These are phyloP conservation scores for Aspergillus fructus DNA, from an alignment of 2,329 filamentous ascomycete species.

Conservation along the genomic window DNA sequence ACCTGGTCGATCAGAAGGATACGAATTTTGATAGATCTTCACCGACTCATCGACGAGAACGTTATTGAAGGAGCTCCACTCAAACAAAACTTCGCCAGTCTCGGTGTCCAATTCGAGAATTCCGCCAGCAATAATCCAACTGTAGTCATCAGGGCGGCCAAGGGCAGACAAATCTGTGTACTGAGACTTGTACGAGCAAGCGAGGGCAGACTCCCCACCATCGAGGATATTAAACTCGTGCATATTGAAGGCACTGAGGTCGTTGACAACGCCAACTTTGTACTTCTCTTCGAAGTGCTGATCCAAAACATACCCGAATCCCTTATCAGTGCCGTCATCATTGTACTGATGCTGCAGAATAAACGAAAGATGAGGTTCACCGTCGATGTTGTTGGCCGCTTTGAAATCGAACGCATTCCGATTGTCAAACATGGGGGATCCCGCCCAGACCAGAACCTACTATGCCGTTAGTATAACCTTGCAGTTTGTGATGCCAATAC, in stretches of 20 bases:
- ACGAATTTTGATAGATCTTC: slow-evolving; percentile 12
- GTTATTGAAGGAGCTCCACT: slow-evolving; percentile 38
- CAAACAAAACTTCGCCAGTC: slow-evolving; percentile 35
- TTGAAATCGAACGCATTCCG: slow-evolving; percentile 50
- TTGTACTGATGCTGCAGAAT: slow-evolving; percentile 35
- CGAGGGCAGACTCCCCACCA: slow-evolving; percentile 35
- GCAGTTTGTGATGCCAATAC: slow-evolving; percentile 7
- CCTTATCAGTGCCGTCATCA: slow-evolving; percentile 39
- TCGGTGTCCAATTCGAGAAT: slow-evolving; percentile 39
- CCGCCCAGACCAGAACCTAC: slow-evolving; percentile 47
- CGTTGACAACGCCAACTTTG: slow-evolving; percentile 30
- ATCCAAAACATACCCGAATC: slow-evolving; percentile 50
- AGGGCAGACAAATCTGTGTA: slow-evolving; percentile 28
- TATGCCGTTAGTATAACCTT: slow-evolving; percentile 8
- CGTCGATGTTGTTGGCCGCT: slow-evolving; percentile 45
- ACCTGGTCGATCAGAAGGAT: slow-evolving; percentile 19
- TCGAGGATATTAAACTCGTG: slow-evolving; percentile 43
- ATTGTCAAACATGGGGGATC: slow-evolving; percentile 48
- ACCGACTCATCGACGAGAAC: slow-evolving; percentile 35
- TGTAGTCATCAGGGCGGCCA: slow-evolving; percentile 31
- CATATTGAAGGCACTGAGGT: slow-evolving; percentile 37
- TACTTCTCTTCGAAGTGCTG: slow-evolving; percentile 46
- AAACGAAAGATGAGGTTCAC: slow-evolving; percentile 48
- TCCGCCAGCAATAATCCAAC: slow-evolving; percentile 34
- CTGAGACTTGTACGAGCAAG: slow-evolving; percentile 25